Evolutionary conservation across 2,329 filamentous ascomycete genomes (phyloP), one percentile per base, ranked within the genome.

Genomic region (Pseudogymnoascus sp.): DNA sequence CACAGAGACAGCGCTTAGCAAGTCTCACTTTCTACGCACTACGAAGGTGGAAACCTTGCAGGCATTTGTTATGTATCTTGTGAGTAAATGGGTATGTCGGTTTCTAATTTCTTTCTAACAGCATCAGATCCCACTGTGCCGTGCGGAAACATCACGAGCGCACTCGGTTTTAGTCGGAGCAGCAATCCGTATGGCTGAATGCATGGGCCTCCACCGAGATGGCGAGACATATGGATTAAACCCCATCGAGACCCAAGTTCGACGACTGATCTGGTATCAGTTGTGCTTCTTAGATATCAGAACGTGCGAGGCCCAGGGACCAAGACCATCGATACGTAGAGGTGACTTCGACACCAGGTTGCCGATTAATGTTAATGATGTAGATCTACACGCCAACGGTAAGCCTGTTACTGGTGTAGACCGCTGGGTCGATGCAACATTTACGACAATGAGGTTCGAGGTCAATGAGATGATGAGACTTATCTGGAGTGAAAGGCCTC

Each of bases 271-370:
- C 35, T 92, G 89, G 89, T 86, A 91, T 71, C 88, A 92, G 69
- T 79, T 92, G 18, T 91, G 87, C 73, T 90, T 90, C 71, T 78
- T 92, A 7, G 89, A 92, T 71, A 82, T 91, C 63, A 80, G 88
- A 40, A 91, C 88, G 0, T 89, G 85, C 69, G 89, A 92, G 73
- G 84, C 86, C 1, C 88, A 90, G 66, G 89, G 88, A 0, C 89
- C 89, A 7, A 80, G 85, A 23, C 87, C 87, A 0, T 82, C 84
- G 61, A 90, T 92, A 62, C 82, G 87, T n/a, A 79, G 82, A 40
- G 88, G 90, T 21, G 88, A 92, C 69, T 92, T 87, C 72, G 88
- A 91, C 68, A 91, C 89, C 0, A 84, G 82, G 65, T 80, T 91
- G 25, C 89, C 89, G 0, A 75, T 88, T 10, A 91, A 91, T 70